Base-by-base conservation (phyloP, 257 asterid species). In the Osmanthus fragrans region DNA sequence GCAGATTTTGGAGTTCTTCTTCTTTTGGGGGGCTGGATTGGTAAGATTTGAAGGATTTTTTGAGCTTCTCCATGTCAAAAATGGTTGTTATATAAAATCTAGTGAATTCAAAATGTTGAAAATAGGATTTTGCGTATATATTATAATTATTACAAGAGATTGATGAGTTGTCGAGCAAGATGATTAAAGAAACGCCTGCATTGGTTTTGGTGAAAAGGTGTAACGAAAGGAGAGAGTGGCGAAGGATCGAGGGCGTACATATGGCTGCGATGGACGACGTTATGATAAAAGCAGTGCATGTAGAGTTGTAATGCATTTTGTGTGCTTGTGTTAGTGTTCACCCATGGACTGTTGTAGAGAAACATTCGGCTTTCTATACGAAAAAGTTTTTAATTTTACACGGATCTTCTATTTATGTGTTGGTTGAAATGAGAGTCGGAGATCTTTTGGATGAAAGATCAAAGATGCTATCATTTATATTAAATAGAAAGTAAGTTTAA, bases 1-100 rank as follows among this genome's bases (percentile, higher is more conserved):
- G 66, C 9, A 85, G 78, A 39, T 72, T 77, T 70, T 75, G 78
- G 18, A 80, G 84, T 70, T 82, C 82, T 37, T 78, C 84, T 72
- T 76, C 42, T 7, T 73, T 82, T 37, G 29, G 77, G 7, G 39
- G 58, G 18, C 68, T 25, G 16, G 80, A 65, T n/a, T 77, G 60
- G 47, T 9, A 74, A 30, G 79, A 37, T 72, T 82, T 84, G 75
- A 78, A 82, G 49, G 87, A 85, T 80, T 79, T 80, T 64, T 68
- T 76, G 19, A 86, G 73, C 19, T 73, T 71, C 71, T 86, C 85
- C 89, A 81, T 80, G 79, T n/a, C 37, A 34, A 25, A 23, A 25
- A 23, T 23, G 68, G 33, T 21, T 6, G 30, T 23, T 7, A 2
- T 21, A 21, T n/a, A 58, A 11, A 19, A 12, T 21, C 30, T 58